A percentile compares a stretch with the other conserved stretches of the same genome.
phyloP scores from a whole-genome alignment of 305 asterid species.

The Fraxinus paxiana region DNA sequence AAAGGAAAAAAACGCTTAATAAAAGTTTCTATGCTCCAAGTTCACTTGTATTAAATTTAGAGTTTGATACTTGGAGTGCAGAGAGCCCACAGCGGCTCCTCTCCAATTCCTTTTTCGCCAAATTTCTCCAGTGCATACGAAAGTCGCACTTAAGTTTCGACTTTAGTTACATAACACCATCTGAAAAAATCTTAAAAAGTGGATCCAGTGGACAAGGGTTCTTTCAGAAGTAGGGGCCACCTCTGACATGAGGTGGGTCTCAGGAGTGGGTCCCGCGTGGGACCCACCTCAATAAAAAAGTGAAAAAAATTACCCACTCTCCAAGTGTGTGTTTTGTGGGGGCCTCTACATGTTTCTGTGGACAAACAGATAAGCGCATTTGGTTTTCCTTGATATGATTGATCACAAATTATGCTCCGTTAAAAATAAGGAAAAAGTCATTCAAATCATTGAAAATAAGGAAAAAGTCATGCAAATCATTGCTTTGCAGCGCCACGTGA shows the following conservation, averaged over 20 bases:
- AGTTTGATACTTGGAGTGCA: not conserved
- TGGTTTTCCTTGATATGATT: slow-evolving; percentile 15
- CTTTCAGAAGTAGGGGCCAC: no score
- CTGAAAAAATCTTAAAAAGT: not conserved
- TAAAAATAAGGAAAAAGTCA: not conserved
- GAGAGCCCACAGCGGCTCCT: not conserved
- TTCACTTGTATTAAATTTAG: not conserved
- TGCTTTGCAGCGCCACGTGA: not conserved
- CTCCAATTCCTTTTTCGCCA: not conserved
- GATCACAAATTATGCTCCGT: not conserved
- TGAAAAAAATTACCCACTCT: no score
- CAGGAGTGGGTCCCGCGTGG: no score
- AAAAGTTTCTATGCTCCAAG: not conserved
- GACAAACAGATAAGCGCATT: not conserved
- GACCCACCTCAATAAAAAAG: no score
- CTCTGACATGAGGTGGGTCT: no score
- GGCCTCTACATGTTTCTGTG: not conserved
- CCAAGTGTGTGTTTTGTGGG: no score
- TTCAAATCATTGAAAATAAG: not conserved
- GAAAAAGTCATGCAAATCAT: slow-evolving; percentile 4
- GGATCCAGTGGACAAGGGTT: not conserved
- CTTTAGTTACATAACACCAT: not conserved
- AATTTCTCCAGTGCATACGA: not conserved
- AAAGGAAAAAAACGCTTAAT: not conserved
- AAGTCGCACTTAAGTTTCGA: not conserved